A percentile compares a stretch with the other conserved stretches of the same genome.
These are phyloP conservation scores for Cadophora sp. DNA, from an alignment of 2,329 filamentous ascomycete species.

Conservation along the genomic window DNA sequence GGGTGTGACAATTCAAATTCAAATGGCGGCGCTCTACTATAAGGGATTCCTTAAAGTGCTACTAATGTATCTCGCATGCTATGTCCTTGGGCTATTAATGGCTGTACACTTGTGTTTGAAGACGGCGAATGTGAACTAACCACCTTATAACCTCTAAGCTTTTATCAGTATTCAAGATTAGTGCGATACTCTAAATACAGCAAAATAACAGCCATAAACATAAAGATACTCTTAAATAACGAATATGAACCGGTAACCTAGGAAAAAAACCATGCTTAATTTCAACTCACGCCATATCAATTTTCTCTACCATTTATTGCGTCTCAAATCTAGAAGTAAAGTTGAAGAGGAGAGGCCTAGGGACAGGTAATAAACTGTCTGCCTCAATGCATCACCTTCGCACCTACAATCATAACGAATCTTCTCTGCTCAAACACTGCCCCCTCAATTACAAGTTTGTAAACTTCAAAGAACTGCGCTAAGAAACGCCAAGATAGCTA, in stretches of 20 bases:
- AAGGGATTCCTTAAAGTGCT: neutral
- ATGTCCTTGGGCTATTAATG: neutral
- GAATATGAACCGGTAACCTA: neutral
- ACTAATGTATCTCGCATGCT: neutral
- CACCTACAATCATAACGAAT: slow-evolving; percentile 2
- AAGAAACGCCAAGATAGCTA: neutral
- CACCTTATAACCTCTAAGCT: neutral
- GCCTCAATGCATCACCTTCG: slow-evolving; percentile 4
- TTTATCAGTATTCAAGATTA: neutral
- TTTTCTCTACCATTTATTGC: neutral
- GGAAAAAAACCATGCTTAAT: neutral
- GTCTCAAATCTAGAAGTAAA: slow-evolving; percentile 3
- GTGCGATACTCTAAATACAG: neutral
- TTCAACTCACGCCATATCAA: slow-evolving; percentile 2
- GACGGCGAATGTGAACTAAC: neutral
- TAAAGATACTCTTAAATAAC: neutral
- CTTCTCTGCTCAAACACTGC: slow-evolving; percentile 2
- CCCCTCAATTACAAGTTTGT: neutral
- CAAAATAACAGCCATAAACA: neutral
- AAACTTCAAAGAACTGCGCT: neutral
- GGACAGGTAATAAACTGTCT: neutral
- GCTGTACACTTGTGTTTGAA: neutral
- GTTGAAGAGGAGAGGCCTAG: neutral
- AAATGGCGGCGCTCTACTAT: slow-evolving; percentile 2
- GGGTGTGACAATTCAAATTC: neutral